Conservation (phyloP, 768 basidiomycete genomes). For the Mycena belliarum region DNA sequence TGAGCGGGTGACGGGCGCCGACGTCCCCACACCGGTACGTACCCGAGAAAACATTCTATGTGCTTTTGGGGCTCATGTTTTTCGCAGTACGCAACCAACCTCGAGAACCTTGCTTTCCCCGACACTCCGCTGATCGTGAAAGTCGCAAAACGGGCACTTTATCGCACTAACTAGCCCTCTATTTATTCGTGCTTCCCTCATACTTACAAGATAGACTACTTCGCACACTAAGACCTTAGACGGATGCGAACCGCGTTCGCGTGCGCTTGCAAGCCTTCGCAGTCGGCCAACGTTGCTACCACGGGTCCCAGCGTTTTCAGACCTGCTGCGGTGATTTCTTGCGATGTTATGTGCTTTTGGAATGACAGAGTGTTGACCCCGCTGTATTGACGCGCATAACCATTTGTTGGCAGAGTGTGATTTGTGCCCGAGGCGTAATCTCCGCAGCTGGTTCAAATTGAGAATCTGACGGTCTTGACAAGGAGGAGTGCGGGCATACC, state of each 20-base stretch:
- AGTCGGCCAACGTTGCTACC: slow-evolving; percentile 88
- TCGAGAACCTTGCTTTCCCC: slow-evolving; percentile 93
- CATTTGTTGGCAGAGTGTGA: slow-evolving; percentile 95
- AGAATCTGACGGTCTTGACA: too few relatives aligned
- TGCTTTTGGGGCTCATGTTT: slow-evolving; percentile 2
- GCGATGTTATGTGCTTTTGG: slow-evolving; percentile 98
- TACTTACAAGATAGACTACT: slow-evolving; percentile 20
- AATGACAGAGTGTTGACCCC: slow-evolving; percentile 97
- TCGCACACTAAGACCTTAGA: slow-evolving; percentile 33
- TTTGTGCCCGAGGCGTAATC: slow-evolving; percentile 99
- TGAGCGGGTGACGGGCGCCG: slow-evolving; percentile 96
- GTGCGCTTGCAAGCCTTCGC: slow-evolving; percentile 93
- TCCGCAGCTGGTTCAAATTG: slow-evolving; percentile 66
- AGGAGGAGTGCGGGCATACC: slow-evolving; percentile 47
- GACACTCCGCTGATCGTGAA: slow-evolving; percentile 88
- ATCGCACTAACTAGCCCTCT: slow-evolving; percentile 72
- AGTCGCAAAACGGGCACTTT: slow-evolving; percentile 91
- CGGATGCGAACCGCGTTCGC: slow-evolving; percentile 94
- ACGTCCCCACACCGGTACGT: slow-evolving; percentile 93
- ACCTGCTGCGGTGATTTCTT: slow-evolving; percentile 83
- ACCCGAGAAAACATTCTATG: slow-evolving; percentile 1
- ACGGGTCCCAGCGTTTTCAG: slow-evolving; percentile 79
- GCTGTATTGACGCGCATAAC: slow-evolving; percentile 96
- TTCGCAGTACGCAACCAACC: slow-evolving; percentile 80
- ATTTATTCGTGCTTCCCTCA: slow-evolving; percentile 8